Conservation (phyloP, 164 flowering plant species). For the Nymphaea thermarum region DNA sequence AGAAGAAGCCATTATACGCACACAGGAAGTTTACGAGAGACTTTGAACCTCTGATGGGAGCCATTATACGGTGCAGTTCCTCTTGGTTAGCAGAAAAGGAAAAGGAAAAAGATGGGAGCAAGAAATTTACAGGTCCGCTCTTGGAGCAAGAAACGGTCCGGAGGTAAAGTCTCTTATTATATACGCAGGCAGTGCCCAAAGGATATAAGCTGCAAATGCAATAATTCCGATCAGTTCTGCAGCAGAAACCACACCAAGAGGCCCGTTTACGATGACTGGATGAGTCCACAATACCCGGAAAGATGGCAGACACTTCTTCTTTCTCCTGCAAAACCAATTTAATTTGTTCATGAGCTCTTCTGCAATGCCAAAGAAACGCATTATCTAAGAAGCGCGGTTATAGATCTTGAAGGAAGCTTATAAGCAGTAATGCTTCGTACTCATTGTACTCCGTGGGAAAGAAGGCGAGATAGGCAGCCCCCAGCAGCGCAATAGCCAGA, state of each 20-base stretch:
- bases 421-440: constrained; percentile 12
- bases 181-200: constrained; percentile 46
- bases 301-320: constrained; percentile 30
- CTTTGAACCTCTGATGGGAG: too few species aligned
- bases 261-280: constrained; percentile 75
- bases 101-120: too few species aligned
- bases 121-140: too few species aligned
- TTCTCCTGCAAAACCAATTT: constrained; percentile 15
- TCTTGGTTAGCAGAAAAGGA: too few species aligned
- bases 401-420: background rate
- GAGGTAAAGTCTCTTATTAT: constrained; percentile 14
- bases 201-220: constrained; percentile 31
- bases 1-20: too few species aligned
- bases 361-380: background rate
- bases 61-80: too few species aligned
- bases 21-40: too few species aligned
- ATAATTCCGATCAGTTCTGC: constrained; percentile 73
- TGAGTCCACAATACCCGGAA: constrained; percentile 72
- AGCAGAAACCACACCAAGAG: constrained; percentile 89
- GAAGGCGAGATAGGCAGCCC: constrained; percentile 25
- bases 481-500: constrained; percentile 45
- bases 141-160: too few species aligned
- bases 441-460: constrained; percentile 30
- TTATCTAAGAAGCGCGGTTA: background rate
- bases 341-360: background rate